phyloP scores from a whole-genome alignment of 2,329 filamentous ascomycete species.

The Purpureocillium takamizusanense region DNA sequence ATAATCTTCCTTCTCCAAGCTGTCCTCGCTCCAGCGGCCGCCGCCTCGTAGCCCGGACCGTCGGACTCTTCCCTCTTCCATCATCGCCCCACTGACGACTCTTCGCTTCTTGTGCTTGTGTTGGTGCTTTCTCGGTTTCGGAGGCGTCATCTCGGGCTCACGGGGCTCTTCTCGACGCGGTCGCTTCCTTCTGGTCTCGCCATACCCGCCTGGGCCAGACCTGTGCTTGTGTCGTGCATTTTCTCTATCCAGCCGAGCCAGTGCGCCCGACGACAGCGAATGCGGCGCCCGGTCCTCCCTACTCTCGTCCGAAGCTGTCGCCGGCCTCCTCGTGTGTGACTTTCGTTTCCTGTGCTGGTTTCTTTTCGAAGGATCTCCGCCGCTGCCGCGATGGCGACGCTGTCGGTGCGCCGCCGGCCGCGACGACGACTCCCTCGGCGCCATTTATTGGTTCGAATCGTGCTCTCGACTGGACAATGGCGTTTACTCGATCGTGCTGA shows the following conservation, averaged over 20 bases:
- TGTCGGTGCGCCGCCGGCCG: slow-evolving; percentile 17
- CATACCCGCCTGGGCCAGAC: slow-evolving; percentile 17
- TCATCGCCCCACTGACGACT: slow-evolving; percentile 59
- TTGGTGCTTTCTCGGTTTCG: slow-evolving; percentile 21
- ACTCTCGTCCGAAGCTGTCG: slow-evolving; percentile 24
- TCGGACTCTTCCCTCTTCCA: slow-evolving; percentile 54
- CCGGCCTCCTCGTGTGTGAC: slow-evolving; percentile 21
- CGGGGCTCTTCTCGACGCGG: slow-evolving; percentile 3
- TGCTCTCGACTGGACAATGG: no score
- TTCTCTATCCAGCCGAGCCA: slow-evolving; percentile 56
- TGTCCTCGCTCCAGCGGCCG: slow-evolving; percentile 28
- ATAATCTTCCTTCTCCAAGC: slow-evolving; percentile 39
- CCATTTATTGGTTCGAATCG: slow-evolving; percentile 18
- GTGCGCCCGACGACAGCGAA: slow-evolving; percentile 40
- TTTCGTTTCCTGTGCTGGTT: slow-evolving; percentile 27
- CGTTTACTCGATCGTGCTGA: no score
- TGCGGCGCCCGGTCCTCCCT: slow-evolving; percentile 15
- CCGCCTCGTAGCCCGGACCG: slow-evolving; percentile 32
- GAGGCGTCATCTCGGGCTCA: slow-evolving; percentile 9
- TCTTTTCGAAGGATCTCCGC: slow-evolving; percentile 17
- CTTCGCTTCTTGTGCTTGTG: slow-evolving; percentile 42
- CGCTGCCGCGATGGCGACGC: slow-evolving; percentile 16
- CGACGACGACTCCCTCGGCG: slow-evolving; percentile 21
- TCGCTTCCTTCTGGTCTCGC: slow-evolving; percentile 6
- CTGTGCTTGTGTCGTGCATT: slow-evolving; percentile 44